phyloP scores from a whole-genome alignment of 2,329 filamentous ascomycete genomes.

The Bipolaris victoriae region DNA sequence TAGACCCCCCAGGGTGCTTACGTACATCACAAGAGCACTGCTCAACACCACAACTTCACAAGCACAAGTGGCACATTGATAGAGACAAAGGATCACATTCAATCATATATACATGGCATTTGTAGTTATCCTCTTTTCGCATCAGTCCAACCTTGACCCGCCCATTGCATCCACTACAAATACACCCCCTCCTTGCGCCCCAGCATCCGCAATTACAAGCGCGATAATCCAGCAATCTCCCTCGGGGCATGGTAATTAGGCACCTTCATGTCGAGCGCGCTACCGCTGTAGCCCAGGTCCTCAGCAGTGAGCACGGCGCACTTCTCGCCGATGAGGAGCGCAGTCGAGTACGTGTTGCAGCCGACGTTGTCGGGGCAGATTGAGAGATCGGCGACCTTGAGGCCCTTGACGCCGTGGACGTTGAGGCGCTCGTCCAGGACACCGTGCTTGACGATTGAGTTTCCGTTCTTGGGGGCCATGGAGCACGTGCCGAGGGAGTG shows the following conservation, averaged over 20 bases:
- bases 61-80: neutral
- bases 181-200: neutral
- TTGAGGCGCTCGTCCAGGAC: constrained; percentile 79
- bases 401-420: constrained; percentile 75
- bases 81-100: neutral
- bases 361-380: constrained; percentile 81
- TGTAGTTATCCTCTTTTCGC: neutral
- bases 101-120: neutral
- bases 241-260: constrained; percentile 56
- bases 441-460: constrained; percentile 80
- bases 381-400: constrained; percentile 77
- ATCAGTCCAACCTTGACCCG: neutral
- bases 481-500: constrained; percentile 72
- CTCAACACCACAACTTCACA: neutral
- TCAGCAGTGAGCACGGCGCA: constrained; percentile 72
- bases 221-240: constrained; percentile 51
- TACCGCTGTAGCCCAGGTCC: constrained; percentile 75
- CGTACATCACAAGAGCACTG: too few species aligned
- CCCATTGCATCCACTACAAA: neutral
- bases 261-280: constrained; percentile 78
- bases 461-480: constrained; percentile 77
- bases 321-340: constrained; percentile 78
- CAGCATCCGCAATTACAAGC: constrained; percentile 44
- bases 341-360: constrained; percentile 67
- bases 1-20: too few species aligned